phyloP scores from a whole-genome alignment of 2,329 filamentous ascomycete species.

The Colletotrichum sansevieriae region DNA sequence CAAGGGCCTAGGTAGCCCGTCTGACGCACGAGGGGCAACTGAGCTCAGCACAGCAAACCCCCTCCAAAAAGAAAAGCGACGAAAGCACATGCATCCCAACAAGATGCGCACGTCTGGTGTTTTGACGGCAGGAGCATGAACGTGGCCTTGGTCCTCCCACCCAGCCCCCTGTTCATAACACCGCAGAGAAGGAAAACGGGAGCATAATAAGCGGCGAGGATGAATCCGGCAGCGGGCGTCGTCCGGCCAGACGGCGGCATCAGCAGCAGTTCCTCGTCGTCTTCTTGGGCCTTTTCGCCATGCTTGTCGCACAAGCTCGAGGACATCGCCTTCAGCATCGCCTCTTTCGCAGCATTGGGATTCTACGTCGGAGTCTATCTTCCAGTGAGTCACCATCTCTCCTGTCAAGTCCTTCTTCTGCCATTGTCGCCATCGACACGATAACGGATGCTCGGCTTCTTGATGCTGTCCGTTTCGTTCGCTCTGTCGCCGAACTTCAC shows the following conservation, averaged over 20 bases:
- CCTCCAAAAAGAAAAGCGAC: too few species aligned
- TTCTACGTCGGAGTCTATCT: slow-evolving; percentile 30
- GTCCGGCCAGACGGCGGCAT: not conserved
- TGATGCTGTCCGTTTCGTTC: not conserved
- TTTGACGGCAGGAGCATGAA: slow-evolving; percentile 39
- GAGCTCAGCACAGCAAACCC: not conserved
- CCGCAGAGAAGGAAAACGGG: not conserved
- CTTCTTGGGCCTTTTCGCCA: not conserved
- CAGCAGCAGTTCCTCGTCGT: not conserved
- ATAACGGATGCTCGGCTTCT: slow-evolving; percentile 15
- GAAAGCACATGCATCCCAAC: slow-evolving; percentile 4
- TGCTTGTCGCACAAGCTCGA: not conserved
- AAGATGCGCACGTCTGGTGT: slow-evolving; percentile 29
- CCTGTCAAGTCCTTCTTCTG: not conserved
- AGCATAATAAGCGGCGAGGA: slow-evolving; percentile 2
- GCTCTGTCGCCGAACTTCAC: slow-evolving; percentile 39
- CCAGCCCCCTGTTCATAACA: slow-evolving; percentile 8
- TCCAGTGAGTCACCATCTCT: slow-evolving; percentile 29
- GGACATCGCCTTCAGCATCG: not conserved
- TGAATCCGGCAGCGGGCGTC: slow-evolving; percentile 1
- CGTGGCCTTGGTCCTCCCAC: slow-evolving; percentile 11
- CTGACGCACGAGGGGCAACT: slow-evolving; percentile 17
- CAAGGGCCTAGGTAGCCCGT: too few species aligned
- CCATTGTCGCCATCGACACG: not conserved
- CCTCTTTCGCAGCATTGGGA: slow-evolving; percentile 19